Percentiles rank a stretch among this genome's conserved stretches.
Evolutionary conservation across 768 basidiomycete species (phyloP).

Genomic region (Amanita molliuscula): DNA sequence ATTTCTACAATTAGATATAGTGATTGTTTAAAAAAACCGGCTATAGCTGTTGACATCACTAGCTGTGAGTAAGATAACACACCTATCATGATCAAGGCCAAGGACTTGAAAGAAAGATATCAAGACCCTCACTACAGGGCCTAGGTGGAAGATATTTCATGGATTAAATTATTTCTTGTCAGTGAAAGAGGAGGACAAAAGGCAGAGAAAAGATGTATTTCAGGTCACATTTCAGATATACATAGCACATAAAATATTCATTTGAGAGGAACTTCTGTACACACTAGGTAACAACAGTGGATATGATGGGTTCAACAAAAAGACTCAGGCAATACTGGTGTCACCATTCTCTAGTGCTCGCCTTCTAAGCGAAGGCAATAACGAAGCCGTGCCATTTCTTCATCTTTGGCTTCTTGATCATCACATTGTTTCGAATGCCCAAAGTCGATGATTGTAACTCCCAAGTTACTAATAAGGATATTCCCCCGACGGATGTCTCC

Average conservation of each 20-base stretch:
- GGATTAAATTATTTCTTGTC: not conserved
- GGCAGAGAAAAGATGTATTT: not conserved
- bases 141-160: not conserved
- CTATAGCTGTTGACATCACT: too few species aligned
- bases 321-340: not conserved
- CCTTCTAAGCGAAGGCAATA: constrained; percentile 7
- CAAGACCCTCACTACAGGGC: too few species aligned
- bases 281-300: constrained; percentile 1
- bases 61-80: not conserved
- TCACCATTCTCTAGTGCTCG: constrained; percentile 3
- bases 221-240: not conserved
- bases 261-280: not conserved
- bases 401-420: constrained; percentile 11
- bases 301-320: not conserved
- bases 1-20: too few species aligned
- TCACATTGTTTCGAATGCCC: constrained; percentile 10
- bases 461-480: constrained; percentile 11
- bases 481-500: constrained; percentile 12
- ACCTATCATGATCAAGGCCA: not conserved
- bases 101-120: not conserved
- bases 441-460: constrained; percentile 13
- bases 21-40: too few species aligned
- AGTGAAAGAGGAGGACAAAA: not conserved
- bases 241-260: not conserved
- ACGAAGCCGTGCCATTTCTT: constrained; percentile 9